phyloP scores from a whole-genome alignment of 116 monocot species.

The Dioscorea cayenensis region DNA sequence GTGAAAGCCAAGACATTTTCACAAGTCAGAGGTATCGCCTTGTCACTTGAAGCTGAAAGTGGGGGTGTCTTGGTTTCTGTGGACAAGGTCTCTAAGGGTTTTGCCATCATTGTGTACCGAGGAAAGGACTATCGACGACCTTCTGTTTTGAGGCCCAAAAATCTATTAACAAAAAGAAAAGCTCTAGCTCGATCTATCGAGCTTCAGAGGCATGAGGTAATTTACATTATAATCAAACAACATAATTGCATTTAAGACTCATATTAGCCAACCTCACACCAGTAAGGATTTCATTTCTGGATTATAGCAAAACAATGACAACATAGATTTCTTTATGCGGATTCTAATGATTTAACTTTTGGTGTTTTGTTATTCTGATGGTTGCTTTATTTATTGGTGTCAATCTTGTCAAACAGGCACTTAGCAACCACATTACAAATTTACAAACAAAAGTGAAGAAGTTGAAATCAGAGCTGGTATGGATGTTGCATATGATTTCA shows the following conservation, averaged over 20 bases:
- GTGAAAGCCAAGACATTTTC: slow-evolving; percentile 73
- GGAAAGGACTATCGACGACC: slow-evolving; percentile 81
- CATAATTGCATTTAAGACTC: background rate
- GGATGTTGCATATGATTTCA: background rate
- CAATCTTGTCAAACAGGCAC: slow-evolving; percentile 40
- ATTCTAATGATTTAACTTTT: background rate
- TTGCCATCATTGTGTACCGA: slow-evolving; percentile 73
- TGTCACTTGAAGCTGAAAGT: slow-evolving; percentile 94
- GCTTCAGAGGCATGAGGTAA: slow-evolving; percentile 82
- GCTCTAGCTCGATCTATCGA: slow-evolving; percentile 95
- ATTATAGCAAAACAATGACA: background rate
- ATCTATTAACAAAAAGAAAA: slow-evolving; percentile 88
- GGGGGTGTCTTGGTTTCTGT: slow-evolving; percentile 92
- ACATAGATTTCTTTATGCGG: background rate
- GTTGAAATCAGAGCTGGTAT: slow-evolving; percentile 80
- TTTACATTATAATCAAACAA: background rate
- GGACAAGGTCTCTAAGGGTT: slow-evolving; percentile 94
- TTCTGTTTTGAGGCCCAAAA: slow-evolving; percentile 61
- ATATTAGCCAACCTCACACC: background rate
- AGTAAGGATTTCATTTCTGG: background rate
- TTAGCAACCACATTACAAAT: slow-evolving; percentile 43
- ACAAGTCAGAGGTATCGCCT: slow-evolving; percentile 59
- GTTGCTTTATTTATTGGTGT: background rate
- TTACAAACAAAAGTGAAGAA: slow-evolving; percentile 51
- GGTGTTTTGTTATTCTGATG: background rate